Evolutionary conservation across 129 eudicot species (phyloP).

Genomic region (Pittosporum tobira): DNA sequence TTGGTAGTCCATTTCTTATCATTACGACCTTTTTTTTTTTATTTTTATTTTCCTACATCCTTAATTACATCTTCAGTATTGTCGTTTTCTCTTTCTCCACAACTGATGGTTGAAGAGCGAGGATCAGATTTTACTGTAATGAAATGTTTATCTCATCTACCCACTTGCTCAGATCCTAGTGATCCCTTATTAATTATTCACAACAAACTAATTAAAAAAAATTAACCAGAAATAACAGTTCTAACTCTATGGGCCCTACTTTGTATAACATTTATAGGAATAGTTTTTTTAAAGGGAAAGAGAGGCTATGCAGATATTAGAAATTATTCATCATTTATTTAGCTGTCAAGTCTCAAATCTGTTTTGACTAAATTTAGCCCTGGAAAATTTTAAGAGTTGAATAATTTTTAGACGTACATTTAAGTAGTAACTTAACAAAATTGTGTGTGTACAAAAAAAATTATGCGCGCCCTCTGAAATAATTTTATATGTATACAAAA

Average conservation of each 20-base stretch:
- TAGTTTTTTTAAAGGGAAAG: background rate
- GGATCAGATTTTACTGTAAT: background rate
- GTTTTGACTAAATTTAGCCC: background rate
- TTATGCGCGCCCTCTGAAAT: too few species aligned
- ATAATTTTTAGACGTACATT: background rate
- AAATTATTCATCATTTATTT: background rate
- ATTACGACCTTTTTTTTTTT: background rate
- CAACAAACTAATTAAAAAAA: background rate
- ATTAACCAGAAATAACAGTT: background rate
- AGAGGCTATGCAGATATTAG: background rate
- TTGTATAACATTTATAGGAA: background rate
- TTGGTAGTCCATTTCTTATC: slow-evolving; percentile 5
- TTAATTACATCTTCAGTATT: background rate
- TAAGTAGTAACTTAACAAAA: too few species aligned
- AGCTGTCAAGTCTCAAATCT: too few species aligned
- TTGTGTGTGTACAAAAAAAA: too few species aligned
- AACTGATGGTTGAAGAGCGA: background rate
- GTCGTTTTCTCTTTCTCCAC: background rate
- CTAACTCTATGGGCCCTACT: background rate
- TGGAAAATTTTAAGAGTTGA: background rate
- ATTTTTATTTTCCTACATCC: too few species aligned
- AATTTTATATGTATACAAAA: too few species aligned
- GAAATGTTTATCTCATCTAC: background rate
- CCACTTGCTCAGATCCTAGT: background rate
- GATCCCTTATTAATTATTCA: background rate